Percentiles rank a stretch among this genome's conserved stretches.
These are phyloP conservation scores for Closterium sp. DNA, from an alignment of 139 green algal species.

Conservation along the genomic window DNA sequence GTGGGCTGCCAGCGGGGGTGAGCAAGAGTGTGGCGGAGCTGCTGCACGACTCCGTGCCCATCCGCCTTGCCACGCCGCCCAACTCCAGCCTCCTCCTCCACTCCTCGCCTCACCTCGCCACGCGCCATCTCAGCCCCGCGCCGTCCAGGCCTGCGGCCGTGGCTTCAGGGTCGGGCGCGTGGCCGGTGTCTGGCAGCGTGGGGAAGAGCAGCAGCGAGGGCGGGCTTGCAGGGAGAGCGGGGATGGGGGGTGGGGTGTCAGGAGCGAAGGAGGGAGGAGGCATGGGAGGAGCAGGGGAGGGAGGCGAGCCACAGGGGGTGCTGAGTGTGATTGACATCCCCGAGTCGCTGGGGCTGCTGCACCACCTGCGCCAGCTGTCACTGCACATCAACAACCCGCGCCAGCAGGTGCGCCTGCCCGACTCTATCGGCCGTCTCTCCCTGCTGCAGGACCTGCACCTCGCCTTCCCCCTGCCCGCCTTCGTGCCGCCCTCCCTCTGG, in stretches of 20 bases:
- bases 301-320: background rate
- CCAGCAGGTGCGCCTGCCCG: slow-evolving; percentile 10
- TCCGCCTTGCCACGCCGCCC: background rate
- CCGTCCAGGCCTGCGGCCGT: background rate
- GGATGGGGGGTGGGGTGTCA: background rate
- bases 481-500: slow-evolving; percentile 13
- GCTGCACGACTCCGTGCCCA: background rate
- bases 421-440: slow-evolving; percentile 9
- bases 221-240: background rate
- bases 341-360: background rate
- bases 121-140: background rate
- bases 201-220: background rate
- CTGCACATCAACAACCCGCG: background rate
- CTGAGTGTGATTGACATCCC: background rate
- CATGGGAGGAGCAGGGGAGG: background rate
- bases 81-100: background rate
- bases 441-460: background rate
- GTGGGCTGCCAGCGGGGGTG: background rate
- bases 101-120: background rate
- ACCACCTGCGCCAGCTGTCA: background rate
- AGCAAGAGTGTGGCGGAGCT: background rate
- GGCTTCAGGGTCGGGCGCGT: background rate
- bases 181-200: background rate
- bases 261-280: background rate
- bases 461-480: slow-evolving; percentile 7